Conservation (phyloP, 768 basidiomycete genomes). For the Pisolithus orientalis region DNA sequence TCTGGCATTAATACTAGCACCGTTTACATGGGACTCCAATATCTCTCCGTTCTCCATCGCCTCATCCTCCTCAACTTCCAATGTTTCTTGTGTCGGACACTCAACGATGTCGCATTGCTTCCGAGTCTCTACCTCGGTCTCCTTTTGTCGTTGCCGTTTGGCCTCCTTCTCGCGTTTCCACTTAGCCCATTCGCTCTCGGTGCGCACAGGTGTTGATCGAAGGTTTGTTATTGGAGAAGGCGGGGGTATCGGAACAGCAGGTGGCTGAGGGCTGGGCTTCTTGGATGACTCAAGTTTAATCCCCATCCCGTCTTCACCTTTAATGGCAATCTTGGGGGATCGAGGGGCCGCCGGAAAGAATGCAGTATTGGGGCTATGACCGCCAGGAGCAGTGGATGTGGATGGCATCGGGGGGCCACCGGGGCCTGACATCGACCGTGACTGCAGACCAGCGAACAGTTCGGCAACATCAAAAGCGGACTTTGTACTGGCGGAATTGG, state of each 20-base stretch:
- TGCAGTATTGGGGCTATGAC: conserved; percentile 50
- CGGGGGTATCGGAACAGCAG: conserved; percentile 22
- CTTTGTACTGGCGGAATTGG: conserved; percentile 23
- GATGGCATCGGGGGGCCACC: conserved; percentile 63
- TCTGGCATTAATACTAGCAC: conserved; percentile 34
- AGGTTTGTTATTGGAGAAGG: conserved; percentile 27
- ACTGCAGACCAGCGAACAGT: conserved; percentile 36
- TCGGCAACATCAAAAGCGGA: conserved; percentile 22
- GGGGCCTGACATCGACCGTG: conserved; percentile 42
- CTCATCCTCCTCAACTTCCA: conserved; percentile 37
- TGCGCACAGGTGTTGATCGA: conserved; percentile 39
- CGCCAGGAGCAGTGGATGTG: conserved; percentile 29
- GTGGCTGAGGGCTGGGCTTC: conserved; percentile 38
- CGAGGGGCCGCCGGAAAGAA: conserved; percentile 54
- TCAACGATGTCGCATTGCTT: conserved; percentile 25
- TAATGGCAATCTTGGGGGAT: conserved; percentile 44
- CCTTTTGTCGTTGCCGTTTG: conserved; percentile 17
- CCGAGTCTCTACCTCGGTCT: conserved; percentile 23
- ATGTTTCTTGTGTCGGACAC: conserved; percentile 38
- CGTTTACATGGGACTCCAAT: conserved; percentile 19
- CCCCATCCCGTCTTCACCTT: conserved; percentile 59
- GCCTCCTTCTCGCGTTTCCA: conserved; percentile 35
- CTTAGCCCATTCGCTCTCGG: conserved; percentile 59
- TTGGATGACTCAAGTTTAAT: conserved; percentile 51
- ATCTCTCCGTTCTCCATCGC: conserved; percentile 28